phyloP scores from a whole-genome alignment of 2,329 filamentous ascomycete genomes.

The Trichoderma sp. region DNA sequence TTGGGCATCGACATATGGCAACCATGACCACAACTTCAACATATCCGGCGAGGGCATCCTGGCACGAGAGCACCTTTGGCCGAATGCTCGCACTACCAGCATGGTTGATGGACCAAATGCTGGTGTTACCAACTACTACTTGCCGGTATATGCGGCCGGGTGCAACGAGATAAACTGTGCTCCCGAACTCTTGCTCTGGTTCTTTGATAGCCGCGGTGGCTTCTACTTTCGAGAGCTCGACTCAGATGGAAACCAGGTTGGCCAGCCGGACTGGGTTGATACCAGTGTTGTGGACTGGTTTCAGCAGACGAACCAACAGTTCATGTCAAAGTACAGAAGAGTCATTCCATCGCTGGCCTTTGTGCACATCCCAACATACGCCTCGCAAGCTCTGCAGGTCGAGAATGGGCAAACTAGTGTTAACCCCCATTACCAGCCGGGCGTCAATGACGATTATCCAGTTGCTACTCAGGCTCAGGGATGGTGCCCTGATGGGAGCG shows the following conservation, averaged over 20 bases:
- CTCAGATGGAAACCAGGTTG: slow-evolving; percentile 34
- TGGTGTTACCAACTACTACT: slow-evolving; percentile 51
- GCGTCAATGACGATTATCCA: slow-evolving; percentile 49
- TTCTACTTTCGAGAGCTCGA: slow-evolving; percentile 47
- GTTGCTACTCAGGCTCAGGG: slow-evolving; percentile 47
- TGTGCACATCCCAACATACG: slow-evolving; percentile 51
- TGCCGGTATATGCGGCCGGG: slow-evolving; percentile 45
- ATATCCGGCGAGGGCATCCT: slow-evolving; percentile 51
- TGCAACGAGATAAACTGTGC: slow-evolving; percentile 39
- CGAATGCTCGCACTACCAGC: slow-evolving; percentile 42
- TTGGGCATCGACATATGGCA: slow-evolving; percentile 72
- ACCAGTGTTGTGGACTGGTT: slow-evolving; percentile 50
- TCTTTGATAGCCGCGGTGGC: slow-evolving; percentile 69
- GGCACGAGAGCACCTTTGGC: slow-evolving; percentile 43
- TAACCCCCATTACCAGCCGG: slow-evolving; percentile 43
- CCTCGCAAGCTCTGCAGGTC: slow-evolving; percentile 44
- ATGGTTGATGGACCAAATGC: slow-evolving; percentile 43
- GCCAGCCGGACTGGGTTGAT: slow-evolving; percentile 50
- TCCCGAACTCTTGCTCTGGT: slow-evolving; percentile 62
- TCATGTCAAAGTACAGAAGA: slow-evolving; percentile 37
- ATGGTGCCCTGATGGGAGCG: slow-evolving; percentile 45
- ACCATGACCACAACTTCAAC: slow-evolving; percentile 66
- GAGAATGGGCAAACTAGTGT: slow-evolving; percentile 33
- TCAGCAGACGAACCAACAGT: slow-evolving; percentile 35
- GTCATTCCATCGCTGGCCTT: slow-evolving; percentile 50